A percentile compares a stretch with the other conserved stretches of the same genome.
These are phyloP conservation scores for Xylariaceae sp. DNA, from an alignment of 2,329 filamentous ascomycete genomes.

Conservation along the genomic window DNA sequence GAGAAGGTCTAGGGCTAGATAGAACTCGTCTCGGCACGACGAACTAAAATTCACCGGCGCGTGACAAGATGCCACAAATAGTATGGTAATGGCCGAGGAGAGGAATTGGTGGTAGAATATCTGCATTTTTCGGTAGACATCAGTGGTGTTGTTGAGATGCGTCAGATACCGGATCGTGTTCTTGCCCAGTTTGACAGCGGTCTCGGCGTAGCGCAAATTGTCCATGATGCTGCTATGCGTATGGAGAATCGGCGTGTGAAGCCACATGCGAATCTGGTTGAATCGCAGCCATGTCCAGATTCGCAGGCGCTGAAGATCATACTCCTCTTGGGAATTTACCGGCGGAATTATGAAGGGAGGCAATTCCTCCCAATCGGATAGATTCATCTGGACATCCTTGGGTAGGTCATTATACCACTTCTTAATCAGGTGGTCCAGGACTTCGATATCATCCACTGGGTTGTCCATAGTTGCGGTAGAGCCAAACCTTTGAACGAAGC, in stretches of 20 bases:
- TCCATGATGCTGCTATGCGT: slow-evolving; percentile 76
- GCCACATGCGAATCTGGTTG: slow-evolving; percentile 85
- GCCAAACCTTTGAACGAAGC: slow-evolving; percentile 65
- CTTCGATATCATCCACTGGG: slow-evolving; percentile 68
- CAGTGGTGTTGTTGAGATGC: slow-evolving; percentile 64
- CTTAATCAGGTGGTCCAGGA: slow-evolving; percentile 75
- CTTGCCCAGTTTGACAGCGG: slow-evolving; percentile 67
- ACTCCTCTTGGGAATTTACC: slow-evolving; percentile 44
- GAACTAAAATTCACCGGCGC: slow-evolving; percentile 66
- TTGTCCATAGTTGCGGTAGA: slow-evolving; percentile 55
- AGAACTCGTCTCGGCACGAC: slow-evolving; percentile 68
- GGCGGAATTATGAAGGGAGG: slow-evolving; percentile 28
- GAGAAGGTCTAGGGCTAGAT: slow-evolving; percentile 69
- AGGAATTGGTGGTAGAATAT: slow-evolving; percentile 78
- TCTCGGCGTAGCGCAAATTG: slow-evolving; percentile 67
- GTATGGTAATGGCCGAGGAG: slow-evolving; percentile 65
- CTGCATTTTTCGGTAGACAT: slow-evolving; percentile 66
- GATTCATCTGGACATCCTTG: slow-evolving; percentile 45
- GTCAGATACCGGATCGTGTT: slow-evolving; percentile 69
- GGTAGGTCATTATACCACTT: slow-evolving; percentile 80
- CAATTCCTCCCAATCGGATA: slow-evolving; percentile 51
- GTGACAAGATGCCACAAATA: slow-evolving; percentile 72
- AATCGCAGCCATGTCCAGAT: slow-evolving; percentile 80
- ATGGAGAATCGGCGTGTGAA: slow-evolving; percentile 83
- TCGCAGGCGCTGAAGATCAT: slow-evolving; percentile 66